phyloP scores from a whole-genome alignment of 1,284 basidiomycete genomes.

The Trichosporon sp. region DNA sequence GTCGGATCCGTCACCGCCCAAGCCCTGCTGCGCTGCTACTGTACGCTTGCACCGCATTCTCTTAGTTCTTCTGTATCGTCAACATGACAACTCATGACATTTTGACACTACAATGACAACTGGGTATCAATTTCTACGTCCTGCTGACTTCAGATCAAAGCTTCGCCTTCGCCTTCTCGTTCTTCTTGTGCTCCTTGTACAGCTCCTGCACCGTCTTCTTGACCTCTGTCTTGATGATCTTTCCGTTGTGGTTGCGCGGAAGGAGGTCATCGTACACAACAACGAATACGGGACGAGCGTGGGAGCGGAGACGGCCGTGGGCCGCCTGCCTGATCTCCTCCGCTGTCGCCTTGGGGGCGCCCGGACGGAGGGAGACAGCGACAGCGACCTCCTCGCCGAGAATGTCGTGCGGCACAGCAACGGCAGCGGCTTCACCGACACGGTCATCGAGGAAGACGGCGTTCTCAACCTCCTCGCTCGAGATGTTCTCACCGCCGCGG shows the following conservation, averaged over 20 bases:
- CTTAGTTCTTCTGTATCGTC: not conserved
- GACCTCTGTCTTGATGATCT: slow-evolving; percentile 30
- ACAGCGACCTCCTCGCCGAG: slow-evolving; percentile 50
- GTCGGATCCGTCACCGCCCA: not conserved
- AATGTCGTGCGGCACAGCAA: slow-evolving; percentile 44
- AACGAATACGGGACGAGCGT: slow-evolving; percentile 29
- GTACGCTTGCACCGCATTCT: not conserved
- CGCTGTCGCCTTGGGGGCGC: slow-evolving; percentile 3
- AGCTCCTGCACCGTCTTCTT: slow-evolving; percentile 31
- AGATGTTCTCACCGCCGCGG: slow-evolving; percentile 52
- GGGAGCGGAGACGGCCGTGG: slow-evolving; percentile 21
- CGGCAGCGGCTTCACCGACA: slow-evolving; percentile 46
- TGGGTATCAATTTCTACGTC: not conserved
- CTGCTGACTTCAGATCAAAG: not conserved
- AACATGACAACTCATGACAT: not conserved
- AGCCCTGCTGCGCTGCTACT: not conserved
- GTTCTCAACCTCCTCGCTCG: slow-evolving; percentile 49
- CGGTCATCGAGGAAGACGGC: slow-evolving; percentile 44
- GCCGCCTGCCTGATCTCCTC: slow-evolving; percentile 25
- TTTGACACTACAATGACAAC: not conserved
- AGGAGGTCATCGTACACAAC: slow-evolving; percentile 19
- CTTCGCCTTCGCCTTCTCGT: slow-evolving; percentile 6
- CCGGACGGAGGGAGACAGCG: slow-evolving; percentile 39
- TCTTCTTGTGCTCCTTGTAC: slow-evolving; percentile 14
- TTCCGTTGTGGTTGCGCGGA: slow-evolving; percentile 32